Base-by-base conservation (phyloP, 1,284 basidiomycete species). In the Agaricales sp. region DNA sequence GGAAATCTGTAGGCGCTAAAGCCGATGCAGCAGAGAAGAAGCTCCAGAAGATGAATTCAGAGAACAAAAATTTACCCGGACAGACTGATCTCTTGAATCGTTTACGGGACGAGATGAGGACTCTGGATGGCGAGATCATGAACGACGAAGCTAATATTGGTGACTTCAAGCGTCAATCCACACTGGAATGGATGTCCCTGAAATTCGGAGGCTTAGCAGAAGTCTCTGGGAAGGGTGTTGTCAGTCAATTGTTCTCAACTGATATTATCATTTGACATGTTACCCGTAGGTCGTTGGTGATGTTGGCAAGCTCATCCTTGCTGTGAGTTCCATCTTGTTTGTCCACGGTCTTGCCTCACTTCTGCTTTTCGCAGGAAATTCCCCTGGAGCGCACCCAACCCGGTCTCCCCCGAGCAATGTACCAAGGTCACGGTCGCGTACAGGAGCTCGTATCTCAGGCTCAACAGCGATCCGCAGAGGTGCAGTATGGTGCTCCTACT, bases 21-120 rank as follows among this genome's bases (percentile, higher is more conserved):
- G 89, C 92, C 0, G 93, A 96, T 52, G 64, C 77, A n/a, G 91
- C 91, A 0, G 92, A 96, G 61, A 87, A 77, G 71, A 95, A 93
- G 64, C 74, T 97, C 21, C 78, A 77, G 61, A 95, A 87, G 70
- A 96, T 96, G 92, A 80, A 78, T 48, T 77, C 88, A 0, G 92
- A 92, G 66, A 84, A 96, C 70, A 97, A 96, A 73, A 87, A 89
- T 58, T 67, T 93, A 26, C 68, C 71, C 16, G 61, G 71, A 52
- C 92, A 96, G 66, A 88, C 83, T 0, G 86, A 92, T 21, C 65
- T 75, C 2, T 69, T 97, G 51, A 84, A 86, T 59, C 72, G 72
- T 14, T 68, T 95, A 37, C 75, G 86, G 39, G 80, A 82, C 22
- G 87, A 95, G 61, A 95, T 95, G 52, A 69, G 86, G 8, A 61